Base-by-base conservation (phyloP, 805 yeast species). In the Priceomyces castillae region DNA sequence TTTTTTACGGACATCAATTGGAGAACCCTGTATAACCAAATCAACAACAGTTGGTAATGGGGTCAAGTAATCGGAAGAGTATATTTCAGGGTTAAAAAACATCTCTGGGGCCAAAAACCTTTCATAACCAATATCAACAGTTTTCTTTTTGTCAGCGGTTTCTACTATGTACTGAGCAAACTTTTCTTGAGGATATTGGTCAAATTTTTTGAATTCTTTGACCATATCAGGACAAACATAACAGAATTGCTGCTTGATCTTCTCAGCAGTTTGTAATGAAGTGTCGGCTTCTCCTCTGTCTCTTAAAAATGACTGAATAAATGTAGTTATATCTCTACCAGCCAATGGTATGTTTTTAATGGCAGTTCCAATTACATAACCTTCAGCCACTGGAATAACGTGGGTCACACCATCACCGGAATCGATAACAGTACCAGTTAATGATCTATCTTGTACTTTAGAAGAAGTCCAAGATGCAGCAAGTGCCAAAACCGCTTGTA, bases 401-500 rank as follows among this genome's bases (percentile, higher is more conserved):
- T 94, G 99, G 10, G 99, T 94, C 3, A 94, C 99, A 76, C 99
- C 99, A 61, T 92, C 99, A 71, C 99, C 99, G 2, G 95, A 84
- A 63, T 94, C 99, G 56, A 94, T 92, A 52, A 94, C 99, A 0
- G 98, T 94, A 66, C 99, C 99, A 6, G 99, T 94, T 55, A 94
- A 75, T 1, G 98, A 89, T 66, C 97, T 82, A 60, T 92, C 99
- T 47, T 82, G 84, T 23, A 90, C 98, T 62, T 94, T 94, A 14
- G 96, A 82, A 11, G 96, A 87, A 4, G 99, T 92, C 99, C 99
- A 94, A 6, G 97, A 89, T 1, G 99, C 99, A 5, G 99, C 99
- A 54, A 94, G 76, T 0, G 99, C 99, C 50, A 94, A 75, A 31
- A 94, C 99, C 0, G 99, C 99, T 72, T 94, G 99, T 12, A 94